These are phyloP conservation scores for Cryptosporidium sp. DNA, from an alignment of 169 alveolate genomes.

Conservation along the genomic window DNA sequence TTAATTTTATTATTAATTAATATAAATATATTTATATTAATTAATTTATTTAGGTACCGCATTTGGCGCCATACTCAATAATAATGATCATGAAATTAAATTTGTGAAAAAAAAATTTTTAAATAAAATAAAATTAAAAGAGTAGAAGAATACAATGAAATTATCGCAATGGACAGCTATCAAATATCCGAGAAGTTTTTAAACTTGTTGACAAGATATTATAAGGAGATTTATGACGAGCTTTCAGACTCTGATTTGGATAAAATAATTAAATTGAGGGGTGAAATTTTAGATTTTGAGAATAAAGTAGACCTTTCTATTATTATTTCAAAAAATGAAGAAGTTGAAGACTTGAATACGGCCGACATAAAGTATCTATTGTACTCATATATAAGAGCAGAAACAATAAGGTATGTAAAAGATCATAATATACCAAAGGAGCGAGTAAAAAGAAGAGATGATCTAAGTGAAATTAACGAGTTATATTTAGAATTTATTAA, in stretches of 20 bases:
- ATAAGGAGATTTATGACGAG: conserved; percentile 11
- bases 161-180: not conserved
- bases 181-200: conserved; percentile 38
- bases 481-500: conserved; percentile 35
- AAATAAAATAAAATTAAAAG: no score
- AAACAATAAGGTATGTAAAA: conserved; percentile 2
- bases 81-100: not conserved
- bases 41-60: not conserved
- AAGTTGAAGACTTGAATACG: conserved; percentile 54
- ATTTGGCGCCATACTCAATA: not conserved
- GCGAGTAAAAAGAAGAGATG: not conserved
- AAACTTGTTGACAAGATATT: conserved; percentile 11
- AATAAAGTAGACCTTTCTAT: not conserved
- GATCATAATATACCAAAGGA: conserved; percentile 10
- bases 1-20: conserved; percentile 72
- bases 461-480: not conserved
- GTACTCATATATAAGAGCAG: conserved; percentile 27
- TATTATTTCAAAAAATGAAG: conserved; percentile 54
- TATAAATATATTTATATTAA: conserved; percentile 12
- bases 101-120: not conserved
- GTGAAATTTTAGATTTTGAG: conserved; percentile 32
- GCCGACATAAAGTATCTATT: conserved; percentile 36
- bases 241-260: not conserved
- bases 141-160: not conserved
- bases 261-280: not conserved